Evolutionary conservation across 495 filamentous ascomycete species (phyloP).

Genomic region (Podospora sp.): DNA sequence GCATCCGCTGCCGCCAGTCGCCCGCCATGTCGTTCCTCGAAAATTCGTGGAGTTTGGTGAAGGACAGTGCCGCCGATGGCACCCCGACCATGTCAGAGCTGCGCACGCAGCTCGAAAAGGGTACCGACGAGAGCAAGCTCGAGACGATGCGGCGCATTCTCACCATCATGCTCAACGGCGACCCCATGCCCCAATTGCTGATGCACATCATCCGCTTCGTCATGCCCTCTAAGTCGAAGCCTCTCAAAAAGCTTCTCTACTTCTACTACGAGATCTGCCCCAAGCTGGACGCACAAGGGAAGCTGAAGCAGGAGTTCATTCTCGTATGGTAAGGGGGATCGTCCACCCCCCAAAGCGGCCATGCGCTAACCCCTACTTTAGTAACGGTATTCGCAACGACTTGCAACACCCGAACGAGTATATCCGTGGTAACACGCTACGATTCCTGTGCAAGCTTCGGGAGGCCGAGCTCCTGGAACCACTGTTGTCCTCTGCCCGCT

Average conservation of each 20-base stretch:
- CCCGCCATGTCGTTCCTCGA: conserved; percentile 94
- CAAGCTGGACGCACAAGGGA: conserved; percentile 86
- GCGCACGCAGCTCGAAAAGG: conserved; percentile 93
- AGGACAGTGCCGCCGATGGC: conserved; percentile 87
- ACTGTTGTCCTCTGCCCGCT: conserved; percentile 84
- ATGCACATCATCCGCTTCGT: conserved; percentile 99
- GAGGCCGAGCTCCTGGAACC: conserved; percentile 97
- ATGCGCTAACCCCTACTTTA: conserved; percentile 42
- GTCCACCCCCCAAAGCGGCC: background rate
- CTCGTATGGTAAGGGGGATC: conserved; percentile 83
- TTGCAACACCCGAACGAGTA: conserved; percentile 98
- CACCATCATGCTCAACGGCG: conserved; percentile 96
- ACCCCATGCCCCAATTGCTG: conserved; percentile 89
- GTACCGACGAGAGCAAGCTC: conserved; percentile 92
- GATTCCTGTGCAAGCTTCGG: conserved; percentile 94
- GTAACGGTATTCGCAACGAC: conserved; percentile 97
- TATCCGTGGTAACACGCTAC: conserved; percentile 92
- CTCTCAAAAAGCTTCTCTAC: conserved; percentile 97
- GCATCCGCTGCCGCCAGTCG: conserved; percentile 26
- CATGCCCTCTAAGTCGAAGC: conserved; percentile 95
- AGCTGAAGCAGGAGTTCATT: conserved; percentile 99
- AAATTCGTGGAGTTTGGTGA: conserved; percentile 89
- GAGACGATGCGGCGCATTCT: conserved; percentile 98
- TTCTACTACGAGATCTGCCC: conserved; percentile 99
- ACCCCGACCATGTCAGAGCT: conserved; percentile 88